Evolutionary conservation across 2,329 filamentous ascomycete species (phyloP).

Genomic region (Aspergillus melleus): DNA sequence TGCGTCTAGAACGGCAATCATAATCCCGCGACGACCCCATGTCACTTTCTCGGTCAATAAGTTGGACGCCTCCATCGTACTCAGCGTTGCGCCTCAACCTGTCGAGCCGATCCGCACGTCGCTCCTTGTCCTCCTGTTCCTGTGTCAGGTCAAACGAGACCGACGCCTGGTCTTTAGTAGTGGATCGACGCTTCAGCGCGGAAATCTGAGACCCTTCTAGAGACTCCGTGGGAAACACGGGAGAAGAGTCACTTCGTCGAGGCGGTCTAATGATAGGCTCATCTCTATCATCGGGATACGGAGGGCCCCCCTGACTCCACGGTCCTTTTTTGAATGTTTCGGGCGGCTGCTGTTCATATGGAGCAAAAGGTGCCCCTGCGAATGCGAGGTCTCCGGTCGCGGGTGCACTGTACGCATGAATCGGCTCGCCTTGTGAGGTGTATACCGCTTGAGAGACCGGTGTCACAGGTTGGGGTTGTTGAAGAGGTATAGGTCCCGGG

Average conservation of each 20-base stretch:
- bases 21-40: slow-evolving; percentile 15
- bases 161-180: slow-evolving; percentile 42
- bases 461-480: slow-evolving; percentile 78
- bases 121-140: slow-evolving; percentile 55
- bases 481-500: slow-evolving; percentile 67
- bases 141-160: slow-evolving; percentile 61
- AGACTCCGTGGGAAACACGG: slow-evolving; percentile 38
- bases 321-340: slow-evolving; percentile 10
- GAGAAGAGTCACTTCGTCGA: slow-evolving; percentile 50
- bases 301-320: slow-evolving; percentile 12
- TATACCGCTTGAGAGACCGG: slow-evolving; percentile 72
- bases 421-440: slow-evolving; percentile 44
- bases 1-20: slow-evolving; percentile 20
- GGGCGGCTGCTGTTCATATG: slow-evolving; percentile 5
- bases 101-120: slow-evolving; percentile 29
- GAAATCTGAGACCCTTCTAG: slow-evolving; percentile 22
- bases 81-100: slow-evolving; percentile 22
- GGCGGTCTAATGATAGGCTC: slow-evolving; percentile 14
- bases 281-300: slow-evolving; percentile 13
- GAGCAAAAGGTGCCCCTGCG: slow-evolving; percentile 14
- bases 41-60: slow-evolving; percentile 32
- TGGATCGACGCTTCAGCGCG: slow-evolving; percentile 33
- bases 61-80: slow-evolving; percentile 23
- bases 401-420: slow-evolving; percentile 43
- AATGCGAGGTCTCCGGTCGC: slow-evolving; percentile 31